Evolutionary conservation across 2,329 filamentous ascomycete species (phyloP), one percentile per base, ranked within the genome.

Genomic region (Penicillium sp.): DNA sequence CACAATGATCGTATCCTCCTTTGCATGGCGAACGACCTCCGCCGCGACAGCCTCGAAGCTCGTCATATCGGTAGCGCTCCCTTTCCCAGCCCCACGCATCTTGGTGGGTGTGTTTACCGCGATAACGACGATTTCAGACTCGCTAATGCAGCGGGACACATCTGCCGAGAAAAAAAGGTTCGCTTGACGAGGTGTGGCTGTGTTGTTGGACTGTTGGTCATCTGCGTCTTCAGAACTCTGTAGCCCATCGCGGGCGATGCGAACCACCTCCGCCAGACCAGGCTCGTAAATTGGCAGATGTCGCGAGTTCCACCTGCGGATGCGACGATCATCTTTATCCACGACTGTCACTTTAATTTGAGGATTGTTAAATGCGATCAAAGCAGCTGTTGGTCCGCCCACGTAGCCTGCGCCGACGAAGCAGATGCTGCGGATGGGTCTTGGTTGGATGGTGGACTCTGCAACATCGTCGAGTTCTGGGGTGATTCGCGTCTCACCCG

Each of bases 61-160:
- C 2, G 77, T 77, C 66, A 88, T 76, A 51, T 89, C 82, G 8
- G 82, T 82, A 0, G 84, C 83, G 45, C 72, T 75, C 11, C 83
- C 84, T 10, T 79, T 78, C 30, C 84, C 84, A 13, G 77, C 66
- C 39, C 84, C 84, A 30, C 73, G 74, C 26, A 69, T 74, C 66
- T 88, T 89, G 27, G 84, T 88, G 2, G 84, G 84, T 0, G 85
- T 89, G 60, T 88, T 85, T 50, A 89, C 84, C 11, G 81, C 77
- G 38, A 89, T 75, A 39, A 90, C 75, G 40, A 89, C 76, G 28
- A 88, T 64, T 55, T 89, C 83, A 9, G 84, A 84, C 47, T 80
- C 75, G 14, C 68, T 61, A 45, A 89, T 84, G 42, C 70, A 72
- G 43, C 65, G 68, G 20, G 72, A 71, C 9, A 85, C 72, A 34